Evolutionary conservation across 1,139 yeast species (phyloP).

Genomic region (Lizanozyma gosingica): DNA sequence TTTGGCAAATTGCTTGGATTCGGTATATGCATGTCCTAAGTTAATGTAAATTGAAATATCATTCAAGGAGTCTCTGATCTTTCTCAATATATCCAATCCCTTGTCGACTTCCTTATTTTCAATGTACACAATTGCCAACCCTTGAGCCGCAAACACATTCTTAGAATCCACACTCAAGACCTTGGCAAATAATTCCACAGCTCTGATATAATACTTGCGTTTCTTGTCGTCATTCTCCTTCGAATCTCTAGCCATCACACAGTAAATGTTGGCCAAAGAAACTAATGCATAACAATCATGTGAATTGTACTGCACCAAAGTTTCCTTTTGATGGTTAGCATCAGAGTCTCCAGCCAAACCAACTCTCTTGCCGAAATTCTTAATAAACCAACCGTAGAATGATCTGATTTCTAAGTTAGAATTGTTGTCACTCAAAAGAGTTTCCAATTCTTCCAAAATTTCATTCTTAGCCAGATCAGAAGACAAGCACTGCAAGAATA

Average conservation of each 20-base stretch:
- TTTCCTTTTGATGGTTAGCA: conserved; percentile 74
- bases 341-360: conserved; percentile 55
- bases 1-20: conserved; percentile 71
- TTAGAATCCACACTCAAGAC: conserved; percentile 76
- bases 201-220: conserved; percentile 74
- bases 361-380: conserved; percentile 48
- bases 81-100: conserved; percentile 81
- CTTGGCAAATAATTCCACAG: conserved; percentile 83
- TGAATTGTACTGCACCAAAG: conserved; percentile 71
- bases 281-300: conserved; percentile 87
- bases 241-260: conserved; percentile 70
- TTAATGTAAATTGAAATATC: conserved; percentile 80
- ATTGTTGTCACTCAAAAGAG: conserved; percentile 44
- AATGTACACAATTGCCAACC: conserved; percentile 87
- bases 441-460: conserved; percentile 43
- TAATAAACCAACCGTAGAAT: conserved; percentile 84
- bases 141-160: conserved; percentile 96
- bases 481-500: conserved; percentile 42
- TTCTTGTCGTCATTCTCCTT: conserved; percentile 55
- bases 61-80: conserved; percentile 80
- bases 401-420: conserved; percentile 79
- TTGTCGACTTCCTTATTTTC: conserved; percentile 71
- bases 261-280: conserved; percentile 83
- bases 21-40: conserved; percentile 81
- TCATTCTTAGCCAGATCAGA: conserved; percentile 30